Base-by-base conservation (phyloP, 805 yeast genomes). In the Yarrowia sp. region DNA sequence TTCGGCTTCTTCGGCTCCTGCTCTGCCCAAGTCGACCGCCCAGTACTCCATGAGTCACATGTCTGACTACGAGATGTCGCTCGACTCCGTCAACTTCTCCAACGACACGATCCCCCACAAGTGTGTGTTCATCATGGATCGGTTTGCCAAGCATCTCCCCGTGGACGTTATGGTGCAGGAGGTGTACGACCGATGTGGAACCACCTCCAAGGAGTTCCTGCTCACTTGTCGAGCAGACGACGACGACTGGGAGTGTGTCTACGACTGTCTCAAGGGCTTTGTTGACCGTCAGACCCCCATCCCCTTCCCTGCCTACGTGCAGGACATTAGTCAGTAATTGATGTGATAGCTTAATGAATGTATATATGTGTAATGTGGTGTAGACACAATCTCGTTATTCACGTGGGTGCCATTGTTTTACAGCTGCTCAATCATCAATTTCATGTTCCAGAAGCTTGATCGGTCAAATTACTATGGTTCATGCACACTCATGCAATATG, bases 251-350 rank as follows among this genome's bases (percentile, higher is more conserved):
- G 52, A 59, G 52, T 43, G 52, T 14, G 65, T 45, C 8, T 59
- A 35, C 52, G 65, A 59, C 52, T 59, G 52, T 16, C 52, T 59
- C 38, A 45, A 43, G 65, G 65, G 52, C 32, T 59, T 59, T 19
- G 52, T 59, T 1, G 52, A 59, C 22, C 61, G 46, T 3, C 61
- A 55, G 61, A 55, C 61, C 19, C 61, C 61, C 46, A 55, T 55
- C 19, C 61, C 61, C 46, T 55, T 55, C 61, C 61, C 61, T 19
- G 61, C 61, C 61, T 55, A 55, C 8, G 61, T 55, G 12, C 61
- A 55, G 61, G 61, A 55, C 14, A 40, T 55, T 11, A 19, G 45
- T 10, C 45, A 53, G 61, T 52, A 52, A 8, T 12, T 38, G 16
- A 38, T 32, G 38, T 14, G 15, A 49, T 15, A 5, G 19, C 53